phyloP scores from a whole-genome alignment of 495 filamentous ascomycete species.

The Aspergillus panamensis region DNA sequence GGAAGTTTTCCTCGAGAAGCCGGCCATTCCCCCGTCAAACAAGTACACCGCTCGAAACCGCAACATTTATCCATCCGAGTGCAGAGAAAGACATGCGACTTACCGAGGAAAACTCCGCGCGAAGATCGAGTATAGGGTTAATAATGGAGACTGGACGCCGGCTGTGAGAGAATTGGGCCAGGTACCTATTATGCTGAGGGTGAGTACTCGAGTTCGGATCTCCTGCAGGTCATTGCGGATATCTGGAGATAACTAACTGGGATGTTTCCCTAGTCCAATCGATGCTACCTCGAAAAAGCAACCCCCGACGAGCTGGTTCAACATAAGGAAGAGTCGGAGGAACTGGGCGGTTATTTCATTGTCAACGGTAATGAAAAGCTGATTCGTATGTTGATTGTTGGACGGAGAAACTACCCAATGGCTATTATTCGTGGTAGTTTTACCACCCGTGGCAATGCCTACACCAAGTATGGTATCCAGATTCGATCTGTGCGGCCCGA shows the following conservation, averaged over 20 bases:
- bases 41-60: constrained; percentile 71
- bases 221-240: neutral
- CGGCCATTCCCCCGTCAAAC: constrained; percentile 69
- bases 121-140: constrained; percentile 76
- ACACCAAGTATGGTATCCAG: constrained; percentile 85
- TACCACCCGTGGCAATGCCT: constrained; percentile 74
- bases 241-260: neutral
- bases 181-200: constrained; percentile 89
- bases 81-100: constrained; percentile 86
- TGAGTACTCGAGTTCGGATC: constrained; percentile 32
- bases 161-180: constrained; percentile 79
- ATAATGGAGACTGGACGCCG: constrained; percentile 77
- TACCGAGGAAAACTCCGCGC: constrained; percentile 85
- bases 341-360: constrained; percentile 86
- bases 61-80: constrained; percentile 88
- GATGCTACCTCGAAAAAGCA: constrained; percentile 83
- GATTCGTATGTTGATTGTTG: constrained; percentile 85
- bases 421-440: constrained; percentile 90
- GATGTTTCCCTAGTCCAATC: constrained; percentile 59
- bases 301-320: constrained; percentile 76
- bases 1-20: constrained; percentile 74
- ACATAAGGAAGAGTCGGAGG: constrained; percentile 88
- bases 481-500: constrained; percentile 90
- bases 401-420: constrained; percentile 88
- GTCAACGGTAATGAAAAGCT: constrained; percentile 76